Evolutionary conservation across 2,329 filamentous ascomycete genomes (phyloP), one percentile per base, ranked within the genome.

Genomic region (Fusarium sp.): DNA sequence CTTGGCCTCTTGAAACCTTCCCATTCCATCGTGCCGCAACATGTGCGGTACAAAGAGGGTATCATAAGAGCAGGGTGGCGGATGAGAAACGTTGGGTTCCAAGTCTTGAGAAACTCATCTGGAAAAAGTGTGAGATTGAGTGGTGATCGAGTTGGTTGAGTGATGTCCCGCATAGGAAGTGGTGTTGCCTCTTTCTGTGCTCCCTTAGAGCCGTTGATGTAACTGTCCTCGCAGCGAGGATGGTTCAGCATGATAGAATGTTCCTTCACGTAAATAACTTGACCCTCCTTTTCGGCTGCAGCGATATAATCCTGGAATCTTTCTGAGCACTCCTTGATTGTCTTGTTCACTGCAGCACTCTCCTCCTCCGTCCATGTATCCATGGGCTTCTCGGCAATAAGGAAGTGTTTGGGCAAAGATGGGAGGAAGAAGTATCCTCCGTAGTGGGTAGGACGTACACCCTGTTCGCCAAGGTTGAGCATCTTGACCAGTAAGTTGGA

Each of bases 361-460:
- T 73, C 70, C 6, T 73, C 68, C 1, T 67, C 58, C 1, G 68
- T 73, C 71, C 71, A 73, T 8, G 18, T 30, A 5, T 66, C 46
- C 18, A 72, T 67, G 2, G 60, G 52, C 26, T 64, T 73, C 8
- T 45, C n/a, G 5, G 38, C 23, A 2, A 71, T 12, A 8, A 40
- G 14, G 13, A 61, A 59, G n/a, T 54, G 68, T 6, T 59, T 61
- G 13, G 27, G 26, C 7, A 56, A 8, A 17, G 56, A 45, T 6
- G 61, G 60, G 2, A 73, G 45, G 37, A 73, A 73, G 61, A 73
- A 73, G 37, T 73, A 73, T 12, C 71, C 71, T 26, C 71, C 71
- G 7, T 64, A 13, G 2, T 13, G 23, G 6, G 64, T 55, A 8
- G 71, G 68, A 5, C 71, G 68, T 6, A 73, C 68, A 11, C 56